Percentiles rank a stretch among this genome's conserved stretches.
Conservation (phyloP, 306 rosid genomes). For the Vicia faba region DNA sequence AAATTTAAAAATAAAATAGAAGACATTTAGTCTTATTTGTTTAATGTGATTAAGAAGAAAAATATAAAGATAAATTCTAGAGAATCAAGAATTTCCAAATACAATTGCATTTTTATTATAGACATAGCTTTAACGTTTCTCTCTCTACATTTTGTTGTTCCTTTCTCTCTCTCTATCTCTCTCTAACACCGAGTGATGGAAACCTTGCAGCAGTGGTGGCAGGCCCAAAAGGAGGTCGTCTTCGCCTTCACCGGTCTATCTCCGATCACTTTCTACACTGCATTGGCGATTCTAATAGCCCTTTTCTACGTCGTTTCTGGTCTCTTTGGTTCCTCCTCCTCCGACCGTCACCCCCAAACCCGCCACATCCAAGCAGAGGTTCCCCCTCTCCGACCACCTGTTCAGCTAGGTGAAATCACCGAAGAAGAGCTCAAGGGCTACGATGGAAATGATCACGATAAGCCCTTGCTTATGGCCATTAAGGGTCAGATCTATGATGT, state of each 20-base stretch:
- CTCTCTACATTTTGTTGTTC: too few relatives aligned
- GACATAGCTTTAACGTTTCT: too few relatives aligned
- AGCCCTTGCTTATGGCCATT: slow-evolving; percentile 94
- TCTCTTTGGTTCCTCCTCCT: slow-evolving; percentile 54
- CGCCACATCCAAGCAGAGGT: slow-evolving; percentile 53
- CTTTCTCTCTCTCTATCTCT: too few relatives aligned
- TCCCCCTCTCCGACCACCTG: slow-evolving; percentile 81
- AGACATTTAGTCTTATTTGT: too few relatives aligned
- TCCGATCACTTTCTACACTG: slow-evolving; percentile 82
- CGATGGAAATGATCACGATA: slow-evolving; percentile 74
- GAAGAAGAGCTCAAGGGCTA: slow-evolving; percentile 71
- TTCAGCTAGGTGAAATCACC: slow-evolving; percentile 84
- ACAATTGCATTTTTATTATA: too few relatives aligned
- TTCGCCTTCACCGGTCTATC: slow-evolving; percentile 73
- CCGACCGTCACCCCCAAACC: slow-evolving; percentile 39
- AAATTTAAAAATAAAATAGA: too few relatives aligned
- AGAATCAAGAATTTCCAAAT: too few relatives aligned
- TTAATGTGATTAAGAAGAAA: too few relatives aligned
- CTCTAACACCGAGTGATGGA: slow-evolving; percentile 45
- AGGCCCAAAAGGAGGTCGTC: slow-evolving; percentile 75
- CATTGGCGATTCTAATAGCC: slow-evolving; percentile 57
- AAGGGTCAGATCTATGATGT: slow-evolving; percentile 98
- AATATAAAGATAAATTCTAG: too few relatives aligned
- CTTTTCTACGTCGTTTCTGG: slow-evolving; percentile 57
- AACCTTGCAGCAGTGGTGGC: slow-evolving; percentile 78